A percentile compares a stretch with the other conserved stretches of the same genome.
Evolutionary conservation across 1,284 basidiomycete genomes (phyloP).

Genomic region (Xerocomus amazonicus): DNA sequence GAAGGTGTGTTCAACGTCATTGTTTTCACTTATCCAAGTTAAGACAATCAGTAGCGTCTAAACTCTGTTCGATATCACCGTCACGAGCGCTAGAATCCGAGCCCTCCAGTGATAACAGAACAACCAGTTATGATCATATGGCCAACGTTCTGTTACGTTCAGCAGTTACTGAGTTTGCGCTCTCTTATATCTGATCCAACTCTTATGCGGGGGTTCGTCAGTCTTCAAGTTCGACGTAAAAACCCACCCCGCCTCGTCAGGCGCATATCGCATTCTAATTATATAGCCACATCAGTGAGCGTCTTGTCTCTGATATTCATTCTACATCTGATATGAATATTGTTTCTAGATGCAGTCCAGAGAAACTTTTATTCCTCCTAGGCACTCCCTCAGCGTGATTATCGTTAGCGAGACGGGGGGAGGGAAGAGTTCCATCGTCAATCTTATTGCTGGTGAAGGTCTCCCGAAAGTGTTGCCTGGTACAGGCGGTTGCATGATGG

Average conservation of each 20-base stretch:
- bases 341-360: conserved; percentile 5
- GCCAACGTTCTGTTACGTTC: conserved; percentile 6
- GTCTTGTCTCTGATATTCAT: neutral
- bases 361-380: neutral
- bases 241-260: neutral
- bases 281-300: conserved; percentile 8
- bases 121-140: neutral
- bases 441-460: conserved; percentile 18
- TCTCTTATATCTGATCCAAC: neutral
- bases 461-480: conserved; percentile 17
- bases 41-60: neutral
- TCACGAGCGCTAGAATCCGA: conserved; percentile 1
- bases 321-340: neutral
- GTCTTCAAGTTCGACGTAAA: too few relatives aligned
- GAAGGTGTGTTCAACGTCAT: neutral
- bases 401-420: conserved; percentile 27
- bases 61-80: neutral
- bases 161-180: neutral
- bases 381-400: conserved; percentile 17
- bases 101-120: neutral
- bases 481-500: conserved; percentile 14
- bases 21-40: too few relatives aligned
- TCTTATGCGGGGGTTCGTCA: conserved; percentile 16
- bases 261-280: neutral
- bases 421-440: conserved; percentile 28